These are phyloP conservation scores for Didymella segeticola DNA, from an alignment of 2,329 filamentous ascomycete genomes.

Conservation along the genomic window DNA sequence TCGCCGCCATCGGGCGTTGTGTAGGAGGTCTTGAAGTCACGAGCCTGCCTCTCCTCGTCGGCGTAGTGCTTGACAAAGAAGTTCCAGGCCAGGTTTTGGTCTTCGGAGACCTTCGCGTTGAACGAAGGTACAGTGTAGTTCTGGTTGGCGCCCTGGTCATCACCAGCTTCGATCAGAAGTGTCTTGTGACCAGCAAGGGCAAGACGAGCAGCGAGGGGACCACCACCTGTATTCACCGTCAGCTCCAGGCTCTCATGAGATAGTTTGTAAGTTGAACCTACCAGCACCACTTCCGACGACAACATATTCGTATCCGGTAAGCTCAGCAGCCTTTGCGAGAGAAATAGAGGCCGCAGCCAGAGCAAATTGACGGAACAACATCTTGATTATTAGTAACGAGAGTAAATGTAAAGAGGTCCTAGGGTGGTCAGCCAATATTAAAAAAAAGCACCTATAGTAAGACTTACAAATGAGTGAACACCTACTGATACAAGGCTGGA, in stretches of 20 bases:
- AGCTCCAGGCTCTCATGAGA: not conserved
- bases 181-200: constrained; percentile 66
- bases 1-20: constrained; percentile 48
- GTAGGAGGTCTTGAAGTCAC: constrained; percentile 67
- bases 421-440: constrained; percentile 12
- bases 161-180: constrained; percentile 67
- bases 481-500: constrained; percentile 7
- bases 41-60: constrained; percentile 59
- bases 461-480: constrained; percentile 16
- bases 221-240: constrained; percentile 23
- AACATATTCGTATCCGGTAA: constrained; percentile 64
- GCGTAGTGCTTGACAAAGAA: constrained; percentile 70
- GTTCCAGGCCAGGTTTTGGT: constrained; percentile 65
- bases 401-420: constrained; percentile 14
- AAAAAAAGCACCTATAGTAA: not conserved
- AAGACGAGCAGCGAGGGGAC: constrained; percentile 58
- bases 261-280: not conserved
- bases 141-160: constrained; percentile 60
- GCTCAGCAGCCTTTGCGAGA: constrained; percentile 35
- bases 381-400: constrained; percentile 18
- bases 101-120: constrained; percentile 61
- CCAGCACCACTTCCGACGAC: constrained; percentile 62
- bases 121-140: constrained; percentile 64
- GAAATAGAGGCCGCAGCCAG: constrained; percentile 28
- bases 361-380: constrained; percentile 33